These are phyloP conservation scores for Russula brevipes DNA, from an alignment of 768 basidiomycete genomes.

Conservation along the genomic window DNA sequence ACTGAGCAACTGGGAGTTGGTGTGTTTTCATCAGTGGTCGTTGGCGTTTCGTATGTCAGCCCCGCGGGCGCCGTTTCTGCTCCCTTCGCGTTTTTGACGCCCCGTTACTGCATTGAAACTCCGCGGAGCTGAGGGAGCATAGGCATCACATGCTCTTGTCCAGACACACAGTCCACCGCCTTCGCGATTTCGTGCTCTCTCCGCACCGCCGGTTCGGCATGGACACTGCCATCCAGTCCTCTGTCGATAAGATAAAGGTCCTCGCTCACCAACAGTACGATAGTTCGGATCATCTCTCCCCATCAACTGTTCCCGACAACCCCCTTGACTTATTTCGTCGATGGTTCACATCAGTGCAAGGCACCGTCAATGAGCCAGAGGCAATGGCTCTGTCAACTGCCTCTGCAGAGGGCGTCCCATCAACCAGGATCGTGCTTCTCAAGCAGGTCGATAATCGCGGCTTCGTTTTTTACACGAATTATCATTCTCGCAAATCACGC, in stretches of 20 bases:
- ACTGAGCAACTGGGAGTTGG: too few relatives aligned
- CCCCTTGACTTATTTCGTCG: slow-evolving; percentile 81
- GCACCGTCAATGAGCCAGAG: slow-evolving; percentile 79
- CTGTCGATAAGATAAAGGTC: slow-evolving; percentile 56
- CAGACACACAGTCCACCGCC: not conserved
- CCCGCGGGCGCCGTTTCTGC: too few relatives aligned
- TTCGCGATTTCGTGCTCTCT: not conserved
- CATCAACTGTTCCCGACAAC: slow-evolving; percentile 51
- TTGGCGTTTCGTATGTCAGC: too few relatives aligned
- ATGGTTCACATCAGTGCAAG: slow-evolving; percentile 76
- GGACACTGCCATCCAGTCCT: slow-evolving; percentile 36
- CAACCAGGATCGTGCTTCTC: slow-evolving; percentile 83
- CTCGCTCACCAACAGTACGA: slow-evolving; percentile 74
- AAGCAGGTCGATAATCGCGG: slow-evolving; percentile 85
- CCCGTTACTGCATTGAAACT: not conserved
- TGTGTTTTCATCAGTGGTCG: too few relatives aligned
- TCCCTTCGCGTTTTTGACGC: not conserved
- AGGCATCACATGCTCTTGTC: not conserved
- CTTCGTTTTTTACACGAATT: slow-evolving; percentile 97
- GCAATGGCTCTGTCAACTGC: slow-evolving; percentile 79
- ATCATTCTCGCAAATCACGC: slow-evolving; percentile 83
- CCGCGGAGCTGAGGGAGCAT: not conserved
- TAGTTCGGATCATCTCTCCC: slow-evolving; percentile 59
- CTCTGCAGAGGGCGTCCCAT: slow-evolving; percentile 69
- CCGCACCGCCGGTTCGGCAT: slow-evolving; percentile 37